Conservation (phyloP, 805 yeast species). For the Crinitomyces ghanaensis region DNA sequence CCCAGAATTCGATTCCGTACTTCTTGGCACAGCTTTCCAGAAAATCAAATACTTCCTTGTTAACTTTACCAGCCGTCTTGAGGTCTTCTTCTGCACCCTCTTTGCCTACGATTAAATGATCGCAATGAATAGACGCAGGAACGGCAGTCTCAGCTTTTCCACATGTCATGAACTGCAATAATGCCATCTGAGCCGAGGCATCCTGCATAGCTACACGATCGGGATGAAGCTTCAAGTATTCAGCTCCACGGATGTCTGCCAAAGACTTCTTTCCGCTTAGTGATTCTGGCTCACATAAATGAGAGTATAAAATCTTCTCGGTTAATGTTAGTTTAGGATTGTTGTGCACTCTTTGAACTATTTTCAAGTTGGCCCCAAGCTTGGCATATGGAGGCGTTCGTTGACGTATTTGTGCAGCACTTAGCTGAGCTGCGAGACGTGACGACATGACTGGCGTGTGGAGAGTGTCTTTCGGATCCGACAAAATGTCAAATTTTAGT, state of each 20-base stretch:
- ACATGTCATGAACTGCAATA: constrained; percentile 95
- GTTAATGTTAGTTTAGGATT: constrained; percentile 80
- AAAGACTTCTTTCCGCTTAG: constrained; percentile 44
- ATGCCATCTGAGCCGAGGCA: constrained; percentile 99
- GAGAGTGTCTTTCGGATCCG: too few relatives aligned
- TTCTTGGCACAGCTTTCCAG: constrained; percentile 85
- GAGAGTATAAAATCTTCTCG: constrained; percentile 90
- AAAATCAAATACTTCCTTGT: constrained; percentile 93
- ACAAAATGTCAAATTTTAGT: too few relatives aligned
- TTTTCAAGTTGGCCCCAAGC: constrained; percentile 48
- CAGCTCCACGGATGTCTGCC: constrained; percentile 63
- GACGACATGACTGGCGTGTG: too few relatives aligned
- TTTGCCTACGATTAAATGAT: constrained; percentile 94
- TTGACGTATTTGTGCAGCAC: too few relatives aligned
- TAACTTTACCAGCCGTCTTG: constrained; percentile 66
- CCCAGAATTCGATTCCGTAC: constrained; percentile 98
- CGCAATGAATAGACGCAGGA: constrained; percentile 96
- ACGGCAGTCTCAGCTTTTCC: constrained; percentile 80
- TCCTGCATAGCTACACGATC: constrained; percentile 99
- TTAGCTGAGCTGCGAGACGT: too few relatives aligned
- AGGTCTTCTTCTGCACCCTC: constrained; percentile 83
- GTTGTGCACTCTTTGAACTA: constrained; percentile 54
- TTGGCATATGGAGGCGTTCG: constrained; percentile 86
- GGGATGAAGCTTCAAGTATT: constrained; percentile 86
- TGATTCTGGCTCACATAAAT: constrained; percentile 79